These are phyloP conservation scores for Hydrangea macrophylla DNA, from an alignment of 148 eudicot genomes.

Conservation along the genomic window DNA sequence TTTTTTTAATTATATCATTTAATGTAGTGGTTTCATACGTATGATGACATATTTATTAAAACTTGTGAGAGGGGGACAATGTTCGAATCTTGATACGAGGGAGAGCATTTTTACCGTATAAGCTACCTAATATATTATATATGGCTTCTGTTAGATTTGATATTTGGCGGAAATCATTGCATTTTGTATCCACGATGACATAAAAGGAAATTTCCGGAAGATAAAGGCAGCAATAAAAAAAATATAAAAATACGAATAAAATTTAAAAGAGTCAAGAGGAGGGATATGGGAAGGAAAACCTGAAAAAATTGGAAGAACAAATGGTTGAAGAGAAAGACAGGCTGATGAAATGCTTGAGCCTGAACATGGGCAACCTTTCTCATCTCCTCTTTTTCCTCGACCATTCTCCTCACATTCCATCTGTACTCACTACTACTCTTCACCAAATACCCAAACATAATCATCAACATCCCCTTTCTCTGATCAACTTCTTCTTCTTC, in stretches of 20 bases:
- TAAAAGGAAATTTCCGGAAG: background rate
- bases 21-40: too few species aligned
- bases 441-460: conserved; percentile 41
- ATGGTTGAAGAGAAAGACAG: conserved; percentile 56
- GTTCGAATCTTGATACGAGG: too few species aligned
- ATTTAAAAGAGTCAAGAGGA: too few species aligned
- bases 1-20: too few species aligned
- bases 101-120: too few species aligned
- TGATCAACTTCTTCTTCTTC: conserved; percentile 4
- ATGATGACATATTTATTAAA: too few species aligned
- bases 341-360: conserved; percentile 73
- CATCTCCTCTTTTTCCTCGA: conserved; percentile 52
- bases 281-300: conserved; percentile 26
- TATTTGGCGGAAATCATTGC: too few species aligned
- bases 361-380: conserved; percentile 64
- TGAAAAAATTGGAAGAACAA: conserved; percentile 62
- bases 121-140: too few species aligned
- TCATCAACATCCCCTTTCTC: conserved; percentile 5
- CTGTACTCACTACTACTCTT: conserved; percentile 50
- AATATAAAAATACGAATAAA: too few species aligned
- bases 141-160: too few species aligned
- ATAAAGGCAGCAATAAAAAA: background rate
- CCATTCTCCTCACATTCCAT: conserved; percentile 85
- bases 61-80: too few species aligned
- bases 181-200: background rate